phyloP scores from a whole-genome alignment of 108 stramenopile genomes.

The Fragilaria crotonensis region DNA sequence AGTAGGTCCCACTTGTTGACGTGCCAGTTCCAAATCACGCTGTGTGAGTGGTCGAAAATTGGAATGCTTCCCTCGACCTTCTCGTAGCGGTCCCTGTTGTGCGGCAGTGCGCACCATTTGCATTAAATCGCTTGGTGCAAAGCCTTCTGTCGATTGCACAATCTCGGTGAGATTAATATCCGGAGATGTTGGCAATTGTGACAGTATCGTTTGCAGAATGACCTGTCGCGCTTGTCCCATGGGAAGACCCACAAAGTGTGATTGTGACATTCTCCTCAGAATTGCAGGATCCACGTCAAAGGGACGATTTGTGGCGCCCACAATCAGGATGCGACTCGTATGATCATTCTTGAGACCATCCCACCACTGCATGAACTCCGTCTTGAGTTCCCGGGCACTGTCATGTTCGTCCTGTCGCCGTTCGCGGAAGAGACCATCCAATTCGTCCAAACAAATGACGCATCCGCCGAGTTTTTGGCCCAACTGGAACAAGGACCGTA shows the following conservation, averaged over 20 bases:
- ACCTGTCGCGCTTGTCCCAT: slow-evolving; percentile 52
- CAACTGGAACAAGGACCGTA: slow-evolving; percentile 86
- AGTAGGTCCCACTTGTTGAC: slow-evolving; percentile 37
- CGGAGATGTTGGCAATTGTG: slow-evolving; percentile 22
- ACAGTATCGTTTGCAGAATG: slow-evolving; percentile 46
- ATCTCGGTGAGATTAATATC: slow-evolving; percentile 28
- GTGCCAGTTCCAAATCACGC: slow-evolving; percentile 44
- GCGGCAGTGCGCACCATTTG: slow-evolving; percentile 66
- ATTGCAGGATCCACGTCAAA: slow-evolving; percentile 93
- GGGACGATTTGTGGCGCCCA: slow-evolving; percentile 93
- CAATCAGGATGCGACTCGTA: slow-evolving; percentile 7
- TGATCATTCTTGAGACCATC: slow-evolving; percentile 56
- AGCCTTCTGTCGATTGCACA: slow-evolving; percentile 44
- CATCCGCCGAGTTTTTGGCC: slow-evolving; percentile 54
- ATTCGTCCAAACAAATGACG: slow-evolving; percentile 90
- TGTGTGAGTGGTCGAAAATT: slow-evolving; percentile 27
- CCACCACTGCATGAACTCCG: slow-evolving; percentile 95
- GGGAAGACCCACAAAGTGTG: slow-evolving; percentile 82
- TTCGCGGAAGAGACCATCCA: slow-evolving; percentile 87
- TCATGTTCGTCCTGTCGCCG: slow-evolving; percentile 82
- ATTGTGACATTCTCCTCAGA: slow-evolving; percentile 76
- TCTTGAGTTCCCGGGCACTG: slow-evolving; percentile 87
- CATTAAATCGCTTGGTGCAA: slow-evolving; percentile 58
- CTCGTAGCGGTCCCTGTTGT: slow-evolving; percentile 45
- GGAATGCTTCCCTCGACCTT: slow-evolving; percentile 21